These are phyloP conservation scores for Mycena filopes DNA, from an alignment of 768 basidiomycete species.

Conservation along the genomic window DNA sequence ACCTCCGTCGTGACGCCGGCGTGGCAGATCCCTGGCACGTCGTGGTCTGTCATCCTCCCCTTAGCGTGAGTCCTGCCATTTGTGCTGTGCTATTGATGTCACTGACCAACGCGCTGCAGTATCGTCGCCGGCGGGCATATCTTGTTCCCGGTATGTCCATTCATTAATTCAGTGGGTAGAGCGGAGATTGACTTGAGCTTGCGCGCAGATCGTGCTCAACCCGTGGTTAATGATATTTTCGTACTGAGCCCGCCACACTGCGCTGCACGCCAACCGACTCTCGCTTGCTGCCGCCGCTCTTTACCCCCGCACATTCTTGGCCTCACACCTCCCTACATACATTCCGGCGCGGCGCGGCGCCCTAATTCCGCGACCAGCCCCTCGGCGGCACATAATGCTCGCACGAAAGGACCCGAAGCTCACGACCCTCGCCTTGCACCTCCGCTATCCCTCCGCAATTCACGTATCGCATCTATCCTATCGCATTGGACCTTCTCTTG, in stretches of 20 bases:
- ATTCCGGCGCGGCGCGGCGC: slow-evolving; percentile 10
- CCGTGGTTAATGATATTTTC: slow-evolving; percentile 92
- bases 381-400: background rate
- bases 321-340: background rate
- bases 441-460: background rate
- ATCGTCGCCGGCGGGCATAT: slow-evolving; percentile 75
- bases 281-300: background rate
- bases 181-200: slow-evolving; percentile 15
- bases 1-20: slow-evolving; percentile 63
- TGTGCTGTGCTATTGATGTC: background rate
- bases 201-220: slow-evolving; percentile 77
- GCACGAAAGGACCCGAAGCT: background rate
- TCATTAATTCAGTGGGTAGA: background rate
- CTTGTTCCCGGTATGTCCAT: slow-evolving; percentile 72
- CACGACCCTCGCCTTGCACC: background rate
- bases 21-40: slow-evolving; percentile 69
- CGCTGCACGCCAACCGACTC: background rate
- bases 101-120: slow-evolving; percentile 45
- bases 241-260: slow-evolving; percentile 42
- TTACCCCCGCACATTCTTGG: slow-evolving; percentile 8
- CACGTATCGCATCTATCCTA: slow-evolving; percentile 3
- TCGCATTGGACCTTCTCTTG: slow-evolving; percentile 7
- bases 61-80: slow-evolving; percentile 61
- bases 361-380: slow-evolving; percentile 7
- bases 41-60: slow-evolving; percentile 85